Conservation (phyloP, 2,329 filamentous ascomycete genomes). For the Dryadomyces sulphureus region DNA sequence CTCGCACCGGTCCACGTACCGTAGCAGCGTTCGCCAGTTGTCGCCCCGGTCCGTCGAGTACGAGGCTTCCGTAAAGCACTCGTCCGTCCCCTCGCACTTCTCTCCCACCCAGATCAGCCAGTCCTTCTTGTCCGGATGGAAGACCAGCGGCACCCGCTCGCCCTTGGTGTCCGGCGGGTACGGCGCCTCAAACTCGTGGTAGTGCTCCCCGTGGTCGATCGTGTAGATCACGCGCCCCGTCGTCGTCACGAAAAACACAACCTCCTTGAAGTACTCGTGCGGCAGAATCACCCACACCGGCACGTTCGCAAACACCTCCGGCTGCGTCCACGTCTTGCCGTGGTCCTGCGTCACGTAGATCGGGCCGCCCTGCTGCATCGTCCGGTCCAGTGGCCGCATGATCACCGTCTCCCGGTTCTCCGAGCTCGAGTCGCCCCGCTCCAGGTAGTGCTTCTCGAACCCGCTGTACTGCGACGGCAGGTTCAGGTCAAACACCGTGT, state of each 20-base stretch:
- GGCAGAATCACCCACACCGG: conserved; percentile 57
- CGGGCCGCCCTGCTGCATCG: conserved; percentile 38
- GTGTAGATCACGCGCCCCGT: conserved; percentile 61
- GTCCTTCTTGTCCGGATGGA: conserved; percentile 74
- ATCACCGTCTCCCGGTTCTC: conserved; percentile 57
- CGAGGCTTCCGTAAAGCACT: conserved; percentile 62
- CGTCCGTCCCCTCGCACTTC: conserved; percentile 41
- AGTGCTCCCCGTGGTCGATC: conserved; percentile 58
- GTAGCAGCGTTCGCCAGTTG: conserved; percentile 60
- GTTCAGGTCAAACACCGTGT: conserved; percentile 31
- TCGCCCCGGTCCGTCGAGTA: conserved; percentile 69
- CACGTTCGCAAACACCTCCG: conserved; percentile 50
- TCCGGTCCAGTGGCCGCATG: conserved; percentile 28
- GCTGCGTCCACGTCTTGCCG: conserved; percentile 66
- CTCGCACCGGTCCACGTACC: conserved; percentile 68
- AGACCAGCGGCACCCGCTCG: conserved; percentile 41
- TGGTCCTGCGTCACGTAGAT: conserved; percentile 72
- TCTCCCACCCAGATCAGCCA: conserved; percentile 87
- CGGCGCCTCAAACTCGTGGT: conserved; percentile 60
- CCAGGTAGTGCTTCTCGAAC: conserved; percentile 58
- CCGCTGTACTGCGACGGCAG: conserved; percentile 44
- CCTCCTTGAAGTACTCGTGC: conserved; percentile 69
- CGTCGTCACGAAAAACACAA: conserved; percentile 71
- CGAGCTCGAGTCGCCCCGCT: conserved; percentile 50
- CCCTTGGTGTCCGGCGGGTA: conserved; percentile 26